A percentile compares a stretch with the other conserved stretches of the same genome.
Evolutionary conservation across 75 land plant genomes (phyloP).

Genomic region (Cunninghamia lanceolata): DNA sequence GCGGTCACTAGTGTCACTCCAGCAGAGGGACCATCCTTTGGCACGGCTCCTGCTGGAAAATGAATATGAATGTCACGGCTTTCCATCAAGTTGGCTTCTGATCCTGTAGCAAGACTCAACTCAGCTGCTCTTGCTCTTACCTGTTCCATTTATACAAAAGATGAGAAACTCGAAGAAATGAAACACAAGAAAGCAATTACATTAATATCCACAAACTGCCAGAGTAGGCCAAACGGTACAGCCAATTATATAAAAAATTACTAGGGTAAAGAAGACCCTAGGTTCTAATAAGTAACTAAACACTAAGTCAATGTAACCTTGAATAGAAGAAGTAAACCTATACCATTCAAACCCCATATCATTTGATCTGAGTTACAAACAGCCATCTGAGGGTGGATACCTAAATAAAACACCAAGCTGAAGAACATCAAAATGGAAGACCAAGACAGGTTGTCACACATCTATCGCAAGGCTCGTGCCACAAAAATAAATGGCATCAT

Average conservation of each 20-base stretch:
- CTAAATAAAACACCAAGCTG: neutral
- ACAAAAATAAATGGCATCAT: neutral
- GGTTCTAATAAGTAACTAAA: neutral
- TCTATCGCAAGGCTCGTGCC: neutral
- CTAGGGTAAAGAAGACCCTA: neutral
- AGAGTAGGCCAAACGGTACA: neutral
- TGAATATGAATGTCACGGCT: slow-evolving; percentile 93
- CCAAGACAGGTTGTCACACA: neutral
- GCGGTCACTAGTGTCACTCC: slow-evolving; percentile 96
- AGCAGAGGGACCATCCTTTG: slow-evolving; percentile 98
- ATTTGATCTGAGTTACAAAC: neutral
- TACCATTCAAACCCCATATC: neutral
- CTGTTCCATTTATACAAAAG: slow-evolving; percentile 27
- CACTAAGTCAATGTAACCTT: neutral
- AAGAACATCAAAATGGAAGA: neutral
- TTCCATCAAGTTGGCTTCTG: slow-evolving; percentile 62
- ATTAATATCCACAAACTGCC: neutral
- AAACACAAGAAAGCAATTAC: neutral
- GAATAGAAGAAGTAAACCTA: neutral
- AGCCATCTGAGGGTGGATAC: neutral
- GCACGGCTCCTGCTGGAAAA: slow-evolving; percentile 98
- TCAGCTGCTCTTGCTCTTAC: slow-evolving; percentile 89
- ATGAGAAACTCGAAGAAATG: neutral
- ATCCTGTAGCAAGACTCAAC: slow-evolving; percentile 57
- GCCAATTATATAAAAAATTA: neutral